Conservation (phyloP, 2,329 filamentous ascomycete genomes). For the Lasiodiplodia theobromae region DNA sequence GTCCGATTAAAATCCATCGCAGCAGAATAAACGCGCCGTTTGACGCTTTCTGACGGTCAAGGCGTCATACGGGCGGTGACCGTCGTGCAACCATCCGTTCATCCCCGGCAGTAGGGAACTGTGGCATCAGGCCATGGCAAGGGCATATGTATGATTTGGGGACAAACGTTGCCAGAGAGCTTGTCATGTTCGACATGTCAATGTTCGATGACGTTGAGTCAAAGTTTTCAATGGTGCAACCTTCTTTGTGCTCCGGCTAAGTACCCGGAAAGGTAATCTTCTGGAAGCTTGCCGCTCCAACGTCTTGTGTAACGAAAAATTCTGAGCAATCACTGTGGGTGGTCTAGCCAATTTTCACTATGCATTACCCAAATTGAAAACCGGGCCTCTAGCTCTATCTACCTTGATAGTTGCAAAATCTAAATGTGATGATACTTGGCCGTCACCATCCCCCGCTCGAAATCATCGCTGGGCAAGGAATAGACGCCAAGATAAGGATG, state of each 20-base stretch:
- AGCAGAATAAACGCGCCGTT: not conserved
- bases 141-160: not conserved
- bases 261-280: not conserved
- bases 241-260: not conserved
- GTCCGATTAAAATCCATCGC: not conserved
- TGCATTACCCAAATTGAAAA: no score
- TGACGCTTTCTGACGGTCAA: constrained; percentile 6
- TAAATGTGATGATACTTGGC: no score
- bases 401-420: no score
- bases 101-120: not conserved
- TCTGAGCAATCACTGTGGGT: no score
- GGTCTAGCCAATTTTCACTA: no score
- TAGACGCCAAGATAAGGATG: no score
- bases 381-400: no score
- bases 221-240: not conserved
- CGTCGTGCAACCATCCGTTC: constrained; percentile 7
- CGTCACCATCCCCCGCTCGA: no score
- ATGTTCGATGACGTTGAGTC: not conserved
- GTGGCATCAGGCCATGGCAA: not conserved
- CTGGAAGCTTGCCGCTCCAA: not conserved
- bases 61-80: constrained; percentile 18
- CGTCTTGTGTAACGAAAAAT: no score
- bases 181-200: not conserved
- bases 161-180: no score
- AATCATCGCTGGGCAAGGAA: no score